Evolutionary conservation across 441 rosid genomes (phyloP).

Genomic region (Raphanus hybrid): DNA sequence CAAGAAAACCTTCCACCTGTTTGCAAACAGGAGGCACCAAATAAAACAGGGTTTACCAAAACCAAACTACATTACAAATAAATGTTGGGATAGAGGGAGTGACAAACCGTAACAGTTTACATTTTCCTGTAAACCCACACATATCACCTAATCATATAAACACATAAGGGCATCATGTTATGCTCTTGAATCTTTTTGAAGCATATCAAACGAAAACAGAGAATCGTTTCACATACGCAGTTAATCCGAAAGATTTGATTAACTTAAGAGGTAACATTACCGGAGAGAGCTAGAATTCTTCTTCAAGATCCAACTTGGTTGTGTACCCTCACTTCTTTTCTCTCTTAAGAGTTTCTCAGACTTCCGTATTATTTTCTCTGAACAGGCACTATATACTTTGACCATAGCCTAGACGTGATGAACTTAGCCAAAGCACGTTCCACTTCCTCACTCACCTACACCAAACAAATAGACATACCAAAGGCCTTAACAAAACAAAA

Average conservation of each 20-base stretch:
- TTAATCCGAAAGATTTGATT: no score
- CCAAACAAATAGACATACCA: constrained; percentile 39
- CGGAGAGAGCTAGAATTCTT: no score
- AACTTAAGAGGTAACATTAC: no score
- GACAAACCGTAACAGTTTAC: neutral
- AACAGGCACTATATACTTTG: no score
- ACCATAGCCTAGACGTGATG: constrained; percentile 22
- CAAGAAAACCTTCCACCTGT: constrained; percentile 95
- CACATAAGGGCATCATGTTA: neutral
- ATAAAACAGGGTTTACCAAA: neutral
- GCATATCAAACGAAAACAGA: neutral
- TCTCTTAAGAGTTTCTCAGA: no score
- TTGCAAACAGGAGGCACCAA: constrained; percentile 13
- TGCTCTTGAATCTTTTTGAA: neutral
- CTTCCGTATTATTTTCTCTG: no score
- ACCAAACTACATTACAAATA: neutral
- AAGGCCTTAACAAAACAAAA: no score
- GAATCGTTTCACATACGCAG: neutral
- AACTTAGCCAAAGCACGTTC: constrained; percentile 97
- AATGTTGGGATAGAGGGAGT: neutral
- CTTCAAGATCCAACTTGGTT: no score
- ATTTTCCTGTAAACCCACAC: neutral
- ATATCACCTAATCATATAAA: constrained; percentile 36
- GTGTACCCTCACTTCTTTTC: no score
- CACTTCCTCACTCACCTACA: constrained; percentile 99